A percentile compares a stretch with the other conserved stretches of the same genome.
These are phyloP conservation scores for Pinguiococcus pyrenoidosus DNA, from an alignment of 108 stramenopile genomes.

Conservation along the genomic window DNA sequence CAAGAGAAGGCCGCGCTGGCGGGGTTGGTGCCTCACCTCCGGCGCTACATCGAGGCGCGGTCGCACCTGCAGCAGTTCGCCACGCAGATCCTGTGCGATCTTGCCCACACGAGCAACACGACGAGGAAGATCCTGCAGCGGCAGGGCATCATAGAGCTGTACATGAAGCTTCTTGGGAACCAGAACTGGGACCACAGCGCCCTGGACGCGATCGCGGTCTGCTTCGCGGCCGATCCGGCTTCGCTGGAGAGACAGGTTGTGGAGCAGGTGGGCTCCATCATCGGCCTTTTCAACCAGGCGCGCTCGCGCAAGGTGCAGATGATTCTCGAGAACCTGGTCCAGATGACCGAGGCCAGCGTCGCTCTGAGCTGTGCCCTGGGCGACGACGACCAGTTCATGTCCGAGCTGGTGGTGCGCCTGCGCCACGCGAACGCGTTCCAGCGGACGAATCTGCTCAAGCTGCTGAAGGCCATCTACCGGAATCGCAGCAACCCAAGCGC, in stretches of 20 bases:
- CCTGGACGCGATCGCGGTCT: conserved; percentile 25
- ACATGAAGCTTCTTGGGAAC: conserved; percentile 19
- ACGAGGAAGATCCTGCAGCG: conserved; percentile 18
- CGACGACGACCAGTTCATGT: conserved; percentile 12
- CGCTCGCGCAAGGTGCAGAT: conserved; percentile 15
- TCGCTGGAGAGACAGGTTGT: conserved; percentile 24
- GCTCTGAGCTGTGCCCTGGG: neutral
- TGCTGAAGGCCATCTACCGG: conserved; percentile 20
- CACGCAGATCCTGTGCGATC: conserved; percentile 29
- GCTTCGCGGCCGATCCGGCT: conserved; percentile 22
- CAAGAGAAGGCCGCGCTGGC: conserved; percentile 24
- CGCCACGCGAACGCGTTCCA: conserved; percentile 27
- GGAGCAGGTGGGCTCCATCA: conserved; percentile 18
- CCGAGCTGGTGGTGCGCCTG: conserved; percentile 17
- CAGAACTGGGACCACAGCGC: conserved; percentile 25
- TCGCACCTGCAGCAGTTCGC: conserved; percentile 30
- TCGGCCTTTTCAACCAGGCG: too few relatives aligned
- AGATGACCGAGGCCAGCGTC: conserved; percentile 7
- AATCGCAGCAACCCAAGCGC: conserved; percentile 15
- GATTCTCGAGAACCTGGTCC: neutral
- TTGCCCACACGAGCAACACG: conserved; percentile 21
- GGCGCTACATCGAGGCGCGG: conserved; percentile 20
- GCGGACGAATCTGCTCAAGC: conserved; percentile 18
- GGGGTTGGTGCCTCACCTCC: conserved; percentile 26
- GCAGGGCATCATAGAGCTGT: conserved; percentile 18